Evolutionary conservation across 2,329 filamentous ascomycete species (phyloP), one percentile per base, ranked within the genome.

Genomic region (Aspergillus phoenicis): DNA sequence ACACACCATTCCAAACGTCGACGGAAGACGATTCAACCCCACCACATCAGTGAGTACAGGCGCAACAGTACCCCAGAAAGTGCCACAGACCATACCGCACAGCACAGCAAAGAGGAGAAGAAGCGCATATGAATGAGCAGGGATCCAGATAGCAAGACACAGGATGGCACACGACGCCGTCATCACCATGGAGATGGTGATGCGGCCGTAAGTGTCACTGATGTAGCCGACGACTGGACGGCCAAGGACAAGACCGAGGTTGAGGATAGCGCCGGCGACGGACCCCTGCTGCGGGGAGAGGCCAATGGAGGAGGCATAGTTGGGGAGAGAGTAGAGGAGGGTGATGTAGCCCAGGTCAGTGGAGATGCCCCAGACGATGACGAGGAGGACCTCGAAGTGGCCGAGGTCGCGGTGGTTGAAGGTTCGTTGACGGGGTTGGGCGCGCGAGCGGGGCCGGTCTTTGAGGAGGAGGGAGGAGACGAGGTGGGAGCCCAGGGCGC

Each of bases 21-120:
- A 62, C 8, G 63, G 57, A 13, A 65, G 17, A n/a, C 58, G 59
- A 5, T 39, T 38, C 20, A 66, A 24, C 2, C 64, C 63, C 3
- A 66, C 64, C 6, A 66, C 52, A 17, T 66, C 61, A 4, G 58
- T 57, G n/a, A 60, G 43, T 3, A 66, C 56, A 0, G 62, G 64
- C 0, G 61, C 58, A 2, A 63, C 4, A 57, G 41, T 61, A 2
- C 49, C 78, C 82, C 82, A 84, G 63, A 82, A 83, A 0, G 80
- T 75, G 0, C 82, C 82, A 36, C 81, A 66, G 6, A 80, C 77
- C 5, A 76, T 76, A 2, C 82, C 82, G 54, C 71, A 70, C 0
- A 81, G 38, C 8, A 84, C 61, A 0, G 76, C 75, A 62, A 81
- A 83, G 52, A 82, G 71, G 3, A 82, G 64, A 0, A 78, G 70